Evolutionary conservation across 139 green algal genomes (phyloP), one percentile per base, ranked within the genome.

Genomic region (Chlamydomonas asymmetrica): DNA sequence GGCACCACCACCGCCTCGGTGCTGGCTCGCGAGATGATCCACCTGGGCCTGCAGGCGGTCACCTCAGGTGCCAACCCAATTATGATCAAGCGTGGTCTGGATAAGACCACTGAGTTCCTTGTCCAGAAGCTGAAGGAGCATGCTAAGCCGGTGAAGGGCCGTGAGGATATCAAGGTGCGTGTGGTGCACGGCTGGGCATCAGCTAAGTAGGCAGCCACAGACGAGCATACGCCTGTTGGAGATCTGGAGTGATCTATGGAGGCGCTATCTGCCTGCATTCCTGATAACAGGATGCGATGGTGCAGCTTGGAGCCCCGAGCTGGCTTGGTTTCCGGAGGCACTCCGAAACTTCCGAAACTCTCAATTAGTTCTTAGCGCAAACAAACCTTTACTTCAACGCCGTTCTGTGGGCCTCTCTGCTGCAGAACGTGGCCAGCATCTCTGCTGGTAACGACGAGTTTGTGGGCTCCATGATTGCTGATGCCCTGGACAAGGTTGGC

Each of bases 1-100:
- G 95, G 95, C 82, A 99, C 95, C 76, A 99, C 95, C 73, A 99
- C 95, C 65, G 96, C 95, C n/a, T 93, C 88, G 18, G 90, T 99
- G 57, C 84, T 99, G 64, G 95, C 95, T 2, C 86, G 95, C 31
- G 96, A 98, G 82, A 93, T 99, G 85, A 98, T 99, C 85, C 90
- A 94, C 83, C 94, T 85, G 71, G 94, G 93, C 38, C 87, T 97
- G 63, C 88, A 95, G 82, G 90, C 78, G 35, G 94, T 99, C 34
- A 97, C 93, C 9, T 78, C 93, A 7, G 96, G 96, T 35, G 91
- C 91, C 83, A 99, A 99, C 91, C 96, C 96, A 40, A 92, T 99
- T 38, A 80, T 74, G 49, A 87, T 99, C 66, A 99, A 99, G 92
- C 89, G 90, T 57, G 96, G 96, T 75, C 98, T 99, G 73, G 96